phyloP scores from a whole-genome alignment of 2,329 filamentous ascomycete genomes.

The Periglandula ipomoeae region DNA sequence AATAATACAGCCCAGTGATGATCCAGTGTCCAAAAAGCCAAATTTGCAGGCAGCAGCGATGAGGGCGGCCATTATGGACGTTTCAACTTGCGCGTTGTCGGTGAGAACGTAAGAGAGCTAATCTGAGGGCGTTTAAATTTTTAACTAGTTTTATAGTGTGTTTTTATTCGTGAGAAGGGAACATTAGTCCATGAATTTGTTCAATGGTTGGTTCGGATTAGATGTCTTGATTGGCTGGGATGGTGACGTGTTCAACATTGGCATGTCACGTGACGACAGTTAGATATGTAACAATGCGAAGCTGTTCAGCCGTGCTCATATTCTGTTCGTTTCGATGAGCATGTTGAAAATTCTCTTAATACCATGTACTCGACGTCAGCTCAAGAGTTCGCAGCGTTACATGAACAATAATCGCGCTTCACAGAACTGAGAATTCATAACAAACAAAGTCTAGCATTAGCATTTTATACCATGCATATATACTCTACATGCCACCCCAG shows the following conservation, averaged over 20 bases:
- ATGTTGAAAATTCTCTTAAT: too few species aligned
- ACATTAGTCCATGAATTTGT: too few species aligned
- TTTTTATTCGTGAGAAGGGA: not conserved
- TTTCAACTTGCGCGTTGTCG: constrained; percentile 31
- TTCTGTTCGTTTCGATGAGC: too few species aligned
- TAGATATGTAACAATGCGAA: too few species aligned
- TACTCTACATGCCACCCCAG: not conserved
- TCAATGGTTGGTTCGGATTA: too few species aligned
- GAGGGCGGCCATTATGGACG: constrained; percentile 9
- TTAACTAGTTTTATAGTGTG: not conserved
- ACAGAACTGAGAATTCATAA: not conserved
- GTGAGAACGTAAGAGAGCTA: constrained; percentile 48
- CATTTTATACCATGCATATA: not conserved
- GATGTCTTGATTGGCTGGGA: too few species aligned
- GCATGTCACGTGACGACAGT: too few species aligned
- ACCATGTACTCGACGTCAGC: not conserved
- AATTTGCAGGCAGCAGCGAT: constrained; percentile 44
- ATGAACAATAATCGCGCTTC: too few species aligned
- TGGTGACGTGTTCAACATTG: too few species aligned
- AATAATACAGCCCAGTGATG: constrained; percentile 36
- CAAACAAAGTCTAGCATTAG: not conserved
- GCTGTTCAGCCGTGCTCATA: too few species aligned
- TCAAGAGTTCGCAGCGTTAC: not conserved
- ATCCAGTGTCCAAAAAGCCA: constrained; percentile 47
- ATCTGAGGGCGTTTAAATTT: constrained; percentile 37